A percentile compares a stretch with the other conserved stretches of the same genome.
These are phyloP conservation scores for Helicocarpus griseus DNA, from an alignment of 2,329 filamentous ascomycete species.

Conservation along the genomic window DNA sequence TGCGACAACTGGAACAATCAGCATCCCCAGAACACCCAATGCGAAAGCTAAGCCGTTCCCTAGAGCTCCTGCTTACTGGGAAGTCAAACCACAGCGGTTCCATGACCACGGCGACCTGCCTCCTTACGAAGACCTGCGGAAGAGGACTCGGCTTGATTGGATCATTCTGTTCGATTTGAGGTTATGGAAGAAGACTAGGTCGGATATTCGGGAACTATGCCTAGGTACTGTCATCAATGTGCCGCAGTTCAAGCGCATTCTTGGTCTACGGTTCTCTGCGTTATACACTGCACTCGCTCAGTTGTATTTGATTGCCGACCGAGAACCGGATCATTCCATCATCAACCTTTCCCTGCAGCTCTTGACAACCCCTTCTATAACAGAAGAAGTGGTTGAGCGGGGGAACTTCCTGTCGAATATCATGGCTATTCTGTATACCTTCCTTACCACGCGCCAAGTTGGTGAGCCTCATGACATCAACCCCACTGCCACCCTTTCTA, in stretches of 20 bases:
- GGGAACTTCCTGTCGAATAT: constrained; percentile 94
- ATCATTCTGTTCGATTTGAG: constrained; percentile 88
- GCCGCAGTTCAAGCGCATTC: constrained; percentile 87
- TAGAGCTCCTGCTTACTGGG: constrained; percentile 65
- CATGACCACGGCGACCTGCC: constrained; percentile 53
- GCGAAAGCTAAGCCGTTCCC: constrained; percentile 32
- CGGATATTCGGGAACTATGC: constrained; percentile 83
- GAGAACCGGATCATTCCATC: constrained; percentile 95
- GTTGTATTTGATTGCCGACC: constrained; percentile 87
- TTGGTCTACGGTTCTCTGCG: constrained; percentile 87
- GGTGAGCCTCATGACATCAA: constrained; percentile 86
- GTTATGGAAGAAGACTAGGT: constrained; percentile 92
- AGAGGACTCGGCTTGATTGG: constrained; percentile 84
- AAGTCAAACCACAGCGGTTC: constrained; percentile 64
- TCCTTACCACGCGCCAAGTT: constrained; percentile 90
- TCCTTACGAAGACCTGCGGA: constrained; percentile 76
- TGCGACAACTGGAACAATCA: constrained; percentile 28
- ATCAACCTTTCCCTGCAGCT: constrained; percentile 96
- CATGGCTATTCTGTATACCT: constrained; percentile 94
- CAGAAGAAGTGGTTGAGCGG: constrained; percentile 84
- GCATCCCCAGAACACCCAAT: constrained; percentile 75
- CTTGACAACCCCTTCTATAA: constrained; percentile 93
- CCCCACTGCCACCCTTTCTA: constrained; percentile 75
- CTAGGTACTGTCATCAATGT: constrained; percentile 94
- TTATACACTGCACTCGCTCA: constrained; percentile 91